Evolutionary conservation across 1,284 basidiomycete species (phyloP), one percentile per base, ranked within the genome.

Genomic region (Tilletia setariae): DNA sequence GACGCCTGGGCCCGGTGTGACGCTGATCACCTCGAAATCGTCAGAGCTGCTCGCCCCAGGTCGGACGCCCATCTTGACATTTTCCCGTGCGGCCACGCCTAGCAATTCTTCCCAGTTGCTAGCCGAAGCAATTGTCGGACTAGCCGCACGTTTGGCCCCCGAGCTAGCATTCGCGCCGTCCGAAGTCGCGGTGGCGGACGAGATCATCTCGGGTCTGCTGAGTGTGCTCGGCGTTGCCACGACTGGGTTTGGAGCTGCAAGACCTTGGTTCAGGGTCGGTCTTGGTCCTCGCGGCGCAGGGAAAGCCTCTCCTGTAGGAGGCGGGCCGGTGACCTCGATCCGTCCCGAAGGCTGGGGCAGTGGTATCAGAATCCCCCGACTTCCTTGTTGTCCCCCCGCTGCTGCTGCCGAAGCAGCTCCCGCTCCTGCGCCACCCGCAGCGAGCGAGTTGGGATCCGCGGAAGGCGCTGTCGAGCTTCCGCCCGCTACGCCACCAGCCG

Each of bases 161-260:
- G 25, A 25, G 21, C 23, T 19, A 23, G n/a, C 30, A 28, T 28
- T 28, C 28, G 53, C 53, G 7, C 8, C 25, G 15, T n/a, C 15
- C 6, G 53, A 25, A 6, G 53, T 35, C 15, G 19, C 7, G 28
- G 53, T 40, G 6, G 35, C 35, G 35, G 35, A 40, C 11, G 35
- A 40, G 35, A 40, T 40, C 2, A 75, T 77, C 42, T 75, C 75
- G 11, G 80, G 79, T 2, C 79, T 68, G 9, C 71, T 66, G 2
- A 81, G 70, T n/a, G 81, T 77, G 23, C 78, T 77, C 28, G 80
- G 80, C 6, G 79, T 81, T 4, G 75, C 75, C 6, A 76, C 68
- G 2, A 79, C 74, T 9, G 79, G 75, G 7, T 73, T 51, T 1
- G 75, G 73, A n/a, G 79, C 56, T 2, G 49, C 80, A 6, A 81